phyloP scores from a whole-genome alignment of 2,329 filamentous ascomycete genomes.

The Aspergillus unguis region DNA sequence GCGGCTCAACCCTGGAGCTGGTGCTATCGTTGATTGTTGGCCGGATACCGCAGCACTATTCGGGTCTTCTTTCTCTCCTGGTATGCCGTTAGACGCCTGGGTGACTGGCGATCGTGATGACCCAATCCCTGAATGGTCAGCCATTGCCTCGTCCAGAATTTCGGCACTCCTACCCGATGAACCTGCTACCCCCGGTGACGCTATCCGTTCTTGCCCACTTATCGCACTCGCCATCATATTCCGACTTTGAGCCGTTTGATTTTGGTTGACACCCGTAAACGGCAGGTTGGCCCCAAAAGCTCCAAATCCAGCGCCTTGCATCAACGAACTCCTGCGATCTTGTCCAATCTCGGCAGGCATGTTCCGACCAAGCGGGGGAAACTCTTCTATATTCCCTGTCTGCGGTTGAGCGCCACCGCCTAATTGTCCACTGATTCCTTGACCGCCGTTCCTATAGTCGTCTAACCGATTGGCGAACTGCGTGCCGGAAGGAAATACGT shows the following conservation, averaged over 20 bases:
- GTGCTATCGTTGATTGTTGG: constrained; percentile 36
- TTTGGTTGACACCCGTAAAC: constrained; percentile 44
- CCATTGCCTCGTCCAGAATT: not conserved
- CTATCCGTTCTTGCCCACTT: constrained; percentile 41
- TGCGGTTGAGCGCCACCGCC: constrained; percentile 51
- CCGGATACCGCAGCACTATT: constrained; percentile 32
- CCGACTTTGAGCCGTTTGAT: constrained; percentile 34
- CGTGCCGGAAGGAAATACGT: constrained; percentile 45
- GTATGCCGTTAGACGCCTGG: constrained; percentile 42
- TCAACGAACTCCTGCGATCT: constrained; percentile 49
- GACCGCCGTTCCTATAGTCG: constrained; percentile 57
- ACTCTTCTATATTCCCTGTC: constrained; percentile 58
- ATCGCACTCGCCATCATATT: constrained; percentile 29
- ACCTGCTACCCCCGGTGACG: constrained; percentile 32
- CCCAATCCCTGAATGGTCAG: constrained; percentile 32
- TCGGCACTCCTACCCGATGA: constrained; percentile 27
- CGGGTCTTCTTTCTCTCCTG: constrained; percentile 45
- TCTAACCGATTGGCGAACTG: constrained; percentile 53
- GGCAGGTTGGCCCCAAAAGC: constrained; percentile 39
- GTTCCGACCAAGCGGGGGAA: constrained; percentile 57
- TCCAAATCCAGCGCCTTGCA: constrained; percentile 49
- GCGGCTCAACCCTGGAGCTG: constrained; percentile 29
- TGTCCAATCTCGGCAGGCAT: constrained; percentile 50
- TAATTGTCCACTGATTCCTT: constrained; percentile 52
- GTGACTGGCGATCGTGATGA: constrained; percentile 43